A percentile compares a stretch with the other conserved stretches of the same genome.
phyloP scores from a whole-genome alignment of 371 early-diverging fungal genomes.

The Smittium mucronatum region DNA sequence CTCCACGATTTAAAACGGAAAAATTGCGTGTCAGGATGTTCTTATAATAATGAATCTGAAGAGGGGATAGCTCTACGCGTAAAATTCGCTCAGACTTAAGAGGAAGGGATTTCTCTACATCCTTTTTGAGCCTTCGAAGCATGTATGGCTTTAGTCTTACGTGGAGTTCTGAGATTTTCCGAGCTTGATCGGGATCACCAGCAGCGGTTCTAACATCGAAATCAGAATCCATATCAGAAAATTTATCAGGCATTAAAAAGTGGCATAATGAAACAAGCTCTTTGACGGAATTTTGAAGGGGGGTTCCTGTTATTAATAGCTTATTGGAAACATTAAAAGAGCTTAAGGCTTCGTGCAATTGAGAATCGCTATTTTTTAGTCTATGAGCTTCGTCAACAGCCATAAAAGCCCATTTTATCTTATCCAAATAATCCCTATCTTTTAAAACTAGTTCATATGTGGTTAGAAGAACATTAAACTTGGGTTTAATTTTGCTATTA shows the following conservation, averaged over 20 bases:
- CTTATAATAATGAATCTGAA: constrained; percentile 87
- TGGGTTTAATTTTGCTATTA: constrained; percentile 37
- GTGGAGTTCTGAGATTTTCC: constrained; percentile 77
- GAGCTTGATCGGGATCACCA: constrained; percentile 44
- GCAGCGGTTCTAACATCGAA: constrained; percentile 40
- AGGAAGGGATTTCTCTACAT: constrained; percentile 93
- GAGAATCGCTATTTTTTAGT: constrained; percentile 77
- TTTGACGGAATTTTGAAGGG: constrained; percentile 76
- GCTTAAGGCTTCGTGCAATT: constrained; percentile 66
- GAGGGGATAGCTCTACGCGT: constrained; percentile 79
- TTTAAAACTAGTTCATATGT: constrained; percentile 91
- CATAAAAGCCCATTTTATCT: constrained; percentile 70
- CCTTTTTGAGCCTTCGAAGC: constrained; percentile 91
- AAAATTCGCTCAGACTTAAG: constrained; percentile 88
- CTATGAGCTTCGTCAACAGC: constrained; percentile 89
- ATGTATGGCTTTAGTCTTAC: constrained; percentile 70
- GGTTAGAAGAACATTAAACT: constrained; percentile 86
- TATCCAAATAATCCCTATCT: constrained; percentile 62
- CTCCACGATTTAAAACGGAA: constrained; percentile 67
- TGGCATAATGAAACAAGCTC: constrained; percentile 66
- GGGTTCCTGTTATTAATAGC: constrained; percentile 79
- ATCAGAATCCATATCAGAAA: constrained; percentile 46
- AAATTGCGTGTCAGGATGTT: constrained; percentile 87
- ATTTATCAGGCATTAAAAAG: constrained; percentile 73
- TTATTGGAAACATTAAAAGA: constrained; percentile 64